Percentiles rank a stretch among this genome's conserved stretches.
phyloP scores from a whole-genome alignment of 176 grass and related monocot genomes.

The Poa pratensis region DNA sequence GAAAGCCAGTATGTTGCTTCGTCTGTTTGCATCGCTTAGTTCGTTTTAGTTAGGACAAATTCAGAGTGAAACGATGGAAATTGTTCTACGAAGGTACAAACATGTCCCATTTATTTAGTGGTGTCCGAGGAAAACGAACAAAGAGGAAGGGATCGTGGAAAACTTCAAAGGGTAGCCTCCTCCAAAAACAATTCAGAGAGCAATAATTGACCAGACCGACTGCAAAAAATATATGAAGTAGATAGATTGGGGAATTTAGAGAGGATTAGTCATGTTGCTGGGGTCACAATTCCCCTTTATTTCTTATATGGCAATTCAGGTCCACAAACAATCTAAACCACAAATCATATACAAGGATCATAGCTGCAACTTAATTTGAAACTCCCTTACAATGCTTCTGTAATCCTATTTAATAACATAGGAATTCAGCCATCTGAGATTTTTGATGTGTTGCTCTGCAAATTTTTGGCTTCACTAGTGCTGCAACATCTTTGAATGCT shows the following conservation, averaged over 20 bases:
- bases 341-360: background rate
- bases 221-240: background rate
- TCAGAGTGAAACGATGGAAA: background rate
- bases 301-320: background rate
- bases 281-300: background rate
- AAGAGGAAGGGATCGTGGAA: background rate
- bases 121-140: background rate
- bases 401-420: background rate
- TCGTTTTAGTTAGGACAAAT: background rate
- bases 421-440: background rate
- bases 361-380: background rate
- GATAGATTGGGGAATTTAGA: background rate
- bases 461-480: background rate
- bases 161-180: background rate
- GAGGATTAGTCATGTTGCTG: background rate
- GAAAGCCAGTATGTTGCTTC: background rate
- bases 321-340: background rate
- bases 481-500: slow-evolving; percentile 7
- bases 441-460: background rate
- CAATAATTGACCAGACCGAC: background rate
- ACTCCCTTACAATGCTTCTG: background rate
- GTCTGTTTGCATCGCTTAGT: slow-evolving; percentile 14
- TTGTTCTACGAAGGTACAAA: background rate
- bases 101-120: background rate
- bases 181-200: background rate